A percentile compares a stretch with the other conserved stretches of the same genome.
phyloP scores from a whole-genome alignment of 1,284 basidiomycete species.

The Papiliotrema fonsecae region DNA sequence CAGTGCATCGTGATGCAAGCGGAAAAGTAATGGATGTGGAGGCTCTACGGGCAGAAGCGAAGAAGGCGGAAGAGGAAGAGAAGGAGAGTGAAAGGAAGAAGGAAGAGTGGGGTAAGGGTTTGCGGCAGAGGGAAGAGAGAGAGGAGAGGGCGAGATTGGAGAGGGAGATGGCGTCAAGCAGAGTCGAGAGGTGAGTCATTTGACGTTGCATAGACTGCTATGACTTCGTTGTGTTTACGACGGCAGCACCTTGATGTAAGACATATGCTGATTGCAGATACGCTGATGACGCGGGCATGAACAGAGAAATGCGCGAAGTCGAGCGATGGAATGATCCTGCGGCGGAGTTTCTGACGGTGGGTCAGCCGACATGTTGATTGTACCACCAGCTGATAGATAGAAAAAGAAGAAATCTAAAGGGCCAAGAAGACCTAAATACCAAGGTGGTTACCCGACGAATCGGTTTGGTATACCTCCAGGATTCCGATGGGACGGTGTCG shows the following conservation, averaged over 20 bases:
- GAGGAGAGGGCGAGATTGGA: slow-evolving; percentile 62
- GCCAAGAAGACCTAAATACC: slow-evolving; percentile 75
- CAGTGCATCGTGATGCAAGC: slow-evolving; percentile 85
- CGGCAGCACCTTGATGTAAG: too few species aligned
- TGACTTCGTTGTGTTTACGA: background rate
- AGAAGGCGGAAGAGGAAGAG: slow-evolving; percentile 65
- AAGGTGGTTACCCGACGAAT: slow-evolving; percentile 87
- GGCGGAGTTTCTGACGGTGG: slow-evolving; percentile 82
- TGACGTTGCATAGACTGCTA: background rate
- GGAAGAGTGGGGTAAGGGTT: slow-evolving; percentile 95
- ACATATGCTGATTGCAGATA: slow-evolving; percentile 46
- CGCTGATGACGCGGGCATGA: slow-evolving; percentile 78
- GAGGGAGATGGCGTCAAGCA: slow-evolving; percentile 60
- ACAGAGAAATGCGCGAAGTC: slow-evolving; percentile 70
- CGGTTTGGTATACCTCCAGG: slow-evolving; percentile 92
- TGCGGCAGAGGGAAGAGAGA: slow-evolving; percentile 75
- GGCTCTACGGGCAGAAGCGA: slow-evolving; percentile 74
- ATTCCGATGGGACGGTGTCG: slow-evolving; percentile 94
- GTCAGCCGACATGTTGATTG: slow-evolving; percentile 28
- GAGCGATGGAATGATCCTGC: slow-evolving; percentile 94
- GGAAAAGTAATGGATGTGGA: slow-evolving; percentile 87
- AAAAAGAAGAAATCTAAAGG: slow-evolving; percentile 67
- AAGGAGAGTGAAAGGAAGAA: slow-evolving; percentile 81
- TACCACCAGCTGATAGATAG: slow-evolving; percentile 8
- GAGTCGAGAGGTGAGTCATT: slow-evolving; percentile 61